Evolutionary conservation across 2,329 filamentous ascomycete genomes (phyloP).

Genomic region (Colletotrichum orbiculare): DNA sequence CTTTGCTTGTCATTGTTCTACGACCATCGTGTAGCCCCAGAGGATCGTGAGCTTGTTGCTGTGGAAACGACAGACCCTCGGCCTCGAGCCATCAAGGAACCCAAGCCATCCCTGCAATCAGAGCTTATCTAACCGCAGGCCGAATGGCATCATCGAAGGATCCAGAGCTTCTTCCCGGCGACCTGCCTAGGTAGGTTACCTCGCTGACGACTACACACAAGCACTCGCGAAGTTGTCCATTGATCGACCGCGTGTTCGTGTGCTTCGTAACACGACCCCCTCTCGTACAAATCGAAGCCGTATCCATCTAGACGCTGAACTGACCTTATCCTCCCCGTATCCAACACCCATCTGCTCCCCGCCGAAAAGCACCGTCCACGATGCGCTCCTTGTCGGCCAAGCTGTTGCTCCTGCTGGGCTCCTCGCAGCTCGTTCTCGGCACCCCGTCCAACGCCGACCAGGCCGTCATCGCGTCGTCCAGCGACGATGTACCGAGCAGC

Average conservation of each 20-base stretch:
- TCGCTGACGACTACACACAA: not conserved
- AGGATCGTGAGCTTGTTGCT: not conserved
- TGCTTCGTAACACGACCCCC: too few species aligned
- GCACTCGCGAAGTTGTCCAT: too few species aligned
- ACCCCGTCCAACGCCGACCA: constrained; percentile 11
- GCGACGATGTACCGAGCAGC: not conserved
- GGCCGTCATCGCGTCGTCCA: constrained; percentile 10
- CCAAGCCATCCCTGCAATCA: constrained; percentile 12
- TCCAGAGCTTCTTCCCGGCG: not conserved
- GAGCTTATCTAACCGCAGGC: constrained; percentile 7
- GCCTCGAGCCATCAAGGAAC: not conserved
- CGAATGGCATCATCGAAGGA: constrained; percentile 6
- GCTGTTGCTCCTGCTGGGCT: constrained; percentile 28
- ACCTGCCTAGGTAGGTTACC: constrained; percentile 8
- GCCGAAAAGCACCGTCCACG: not conserved
- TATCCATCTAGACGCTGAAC: not conserved
- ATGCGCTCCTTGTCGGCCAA: constrained; percentile 32
- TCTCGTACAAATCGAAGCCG: too few species aligned
- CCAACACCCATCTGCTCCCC: not conserved
- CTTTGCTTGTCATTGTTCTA: too few species aligned
- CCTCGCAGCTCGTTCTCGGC: constrained; percentile 22
- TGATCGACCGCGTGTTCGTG: too few species aligned
- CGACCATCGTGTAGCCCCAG: too few species aligned
- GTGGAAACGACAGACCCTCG: not conserved
- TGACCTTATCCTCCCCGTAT: not conserved